Conservation (phyloP, 2,329 filamentous ascomycete genomes). For the Aspergillus chevalieri region DNA sequence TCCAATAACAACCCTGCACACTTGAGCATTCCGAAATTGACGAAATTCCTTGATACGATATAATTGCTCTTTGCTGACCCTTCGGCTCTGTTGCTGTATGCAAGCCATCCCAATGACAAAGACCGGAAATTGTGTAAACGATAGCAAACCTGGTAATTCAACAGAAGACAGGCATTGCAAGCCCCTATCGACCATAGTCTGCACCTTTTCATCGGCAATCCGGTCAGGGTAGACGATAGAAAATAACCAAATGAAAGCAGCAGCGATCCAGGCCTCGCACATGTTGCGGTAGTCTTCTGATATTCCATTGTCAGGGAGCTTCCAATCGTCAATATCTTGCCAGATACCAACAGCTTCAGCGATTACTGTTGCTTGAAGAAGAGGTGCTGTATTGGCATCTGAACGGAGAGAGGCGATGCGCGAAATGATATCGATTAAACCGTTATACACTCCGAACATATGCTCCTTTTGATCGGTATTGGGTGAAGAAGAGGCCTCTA, state of each 20-base stretch:
- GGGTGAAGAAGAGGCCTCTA: neutral
- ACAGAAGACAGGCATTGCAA: neutral
- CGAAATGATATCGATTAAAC: neutral
- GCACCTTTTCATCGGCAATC: neutral
- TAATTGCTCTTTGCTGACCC: neutral
- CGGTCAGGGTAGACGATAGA: neutral
- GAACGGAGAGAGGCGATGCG: neutral
- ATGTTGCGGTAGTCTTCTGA: neutral
- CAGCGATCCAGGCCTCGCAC: neutral
- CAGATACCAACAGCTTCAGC: neutral
- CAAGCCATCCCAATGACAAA: neutral
- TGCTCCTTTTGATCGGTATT: neutral
- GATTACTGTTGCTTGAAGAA: neutral
- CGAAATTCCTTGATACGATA: neutral
- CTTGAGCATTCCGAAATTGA: neutral
- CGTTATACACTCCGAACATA: neutral
- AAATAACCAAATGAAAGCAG: neutral
- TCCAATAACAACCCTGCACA: neutral
- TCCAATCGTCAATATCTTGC: neutral
- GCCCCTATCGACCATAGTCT: neutral
- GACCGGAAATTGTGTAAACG: neutral
- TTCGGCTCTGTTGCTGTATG: neutral
- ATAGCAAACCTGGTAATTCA: neutral
- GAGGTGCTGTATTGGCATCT: neutral
- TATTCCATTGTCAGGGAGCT: neutral